phyloP scores from a whole-genome alignment of 73 alveolate species.

The Diophrys sp. region DNA sequence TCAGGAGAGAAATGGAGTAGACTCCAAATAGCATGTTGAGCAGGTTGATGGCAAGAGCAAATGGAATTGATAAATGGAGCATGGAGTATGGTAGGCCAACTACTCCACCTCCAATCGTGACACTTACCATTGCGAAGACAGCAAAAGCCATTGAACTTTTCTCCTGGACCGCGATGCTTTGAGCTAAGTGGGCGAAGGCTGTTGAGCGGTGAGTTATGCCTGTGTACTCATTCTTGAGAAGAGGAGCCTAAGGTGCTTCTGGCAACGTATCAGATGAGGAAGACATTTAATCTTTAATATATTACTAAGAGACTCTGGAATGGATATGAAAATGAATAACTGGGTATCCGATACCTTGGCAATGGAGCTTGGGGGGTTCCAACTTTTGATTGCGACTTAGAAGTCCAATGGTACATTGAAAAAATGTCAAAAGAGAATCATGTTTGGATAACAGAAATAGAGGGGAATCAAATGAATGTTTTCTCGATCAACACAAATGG shows the following conservation, averaged over 20 bases:
- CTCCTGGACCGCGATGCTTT: neutral
- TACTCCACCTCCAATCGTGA: conserved; percentile 59
- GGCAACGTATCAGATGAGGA: conserved; percentile 51
- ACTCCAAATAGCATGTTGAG: conserved; percentile 7
- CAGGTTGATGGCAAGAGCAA: conserved; percentile 22
- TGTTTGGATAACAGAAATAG: neutral
- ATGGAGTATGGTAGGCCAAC: conserved; percentile 56
- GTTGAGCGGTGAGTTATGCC: neutral
- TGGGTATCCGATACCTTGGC: too few species aligned
- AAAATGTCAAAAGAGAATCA: neutral
- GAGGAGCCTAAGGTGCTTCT: conserved; percentile 1
- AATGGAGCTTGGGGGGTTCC: too few species aligned
- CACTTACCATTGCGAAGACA: conserved; percentile 24
- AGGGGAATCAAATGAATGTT: neutral
- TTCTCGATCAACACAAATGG: neutral
- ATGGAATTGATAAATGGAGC: conserved; percentile 12
- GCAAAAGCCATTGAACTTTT: neutral
- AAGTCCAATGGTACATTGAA: neutral
- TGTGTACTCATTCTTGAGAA: neutral
- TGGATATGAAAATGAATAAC: too few species aligned
- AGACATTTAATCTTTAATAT: conserved; percentile 54
- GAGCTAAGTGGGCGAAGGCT: neutral
- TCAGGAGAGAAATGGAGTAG: conserved; percentile 13
- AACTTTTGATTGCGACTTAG: neutral
- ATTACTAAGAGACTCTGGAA: too few species aligned